A percentile compares a stretch with the other conserved stretches of the same genome.
phyloP scores from a whole-genome alignment of 345 rosid genomes.

The Cochlearia excelsa region DNA sequence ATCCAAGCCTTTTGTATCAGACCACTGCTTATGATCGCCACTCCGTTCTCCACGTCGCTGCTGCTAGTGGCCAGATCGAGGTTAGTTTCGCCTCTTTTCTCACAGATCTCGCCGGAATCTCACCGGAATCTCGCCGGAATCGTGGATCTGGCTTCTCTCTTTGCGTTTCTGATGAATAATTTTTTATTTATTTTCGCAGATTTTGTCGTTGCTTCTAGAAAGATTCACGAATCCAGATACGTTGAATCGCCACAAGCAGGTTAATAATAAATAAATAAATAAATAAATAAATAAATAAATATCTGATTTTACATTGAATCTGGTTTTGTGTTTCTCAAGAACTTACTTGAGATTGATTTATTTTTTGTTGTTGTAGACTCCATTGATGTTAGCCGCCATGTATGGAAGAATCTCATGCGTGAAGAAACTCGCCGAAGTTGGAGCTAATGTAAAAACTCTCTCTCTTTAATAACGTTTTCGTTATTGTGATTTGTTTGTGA shows the following conservation, averaged over 20 bases:
- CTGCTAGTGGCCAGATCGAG: neutral
- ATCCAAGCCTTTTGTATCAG: constrained; percentile 53
- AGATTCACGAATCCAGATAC: constrained; percentile 73
- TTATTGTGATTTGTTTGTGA: neutral
- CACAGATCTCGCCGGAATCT: constrained; percentile 21
- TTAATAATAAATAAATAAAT: neutral
- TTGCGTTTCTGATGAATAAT: constrained; percentile 13
- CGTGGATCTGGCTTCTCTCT: constrained; percentile 22
- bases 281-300: neutral
- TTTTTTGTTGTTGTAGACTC: constrained; percentile 51
- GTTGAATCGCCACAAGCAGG: constrained; percentile 94
- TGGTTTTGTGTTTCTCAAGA: neutral
- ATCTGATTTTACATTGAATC: constrained; percentile 17
- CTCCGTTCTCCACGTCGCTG: neutral
- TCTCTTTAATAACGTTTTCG: neutral
- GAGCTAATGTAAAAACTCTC: constrained; percentile 72
- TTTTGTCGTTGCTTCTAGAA: constrained; percentile 68
- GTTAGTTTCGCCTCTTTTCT: neutral
- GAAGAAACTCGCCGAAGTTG: constrained; percentile 82
- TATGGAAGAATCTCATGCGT: constrained; percentile 80
- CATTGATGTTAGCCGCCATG: constrained; percentile 98
- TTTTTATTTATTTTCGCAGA: constrained; percentile 49
- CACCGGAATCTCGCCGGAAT: constrained; percentile 13
- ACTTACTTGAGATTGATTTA: constrained; percentile 6
- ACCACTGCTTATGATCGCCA: constrained; percentile 66